Evolutionary conservation across 208 protist species (phyloP), one percentile per base, ranked within the genome.

Genomic region (Acanthamoeba lenticulata): DNA sequence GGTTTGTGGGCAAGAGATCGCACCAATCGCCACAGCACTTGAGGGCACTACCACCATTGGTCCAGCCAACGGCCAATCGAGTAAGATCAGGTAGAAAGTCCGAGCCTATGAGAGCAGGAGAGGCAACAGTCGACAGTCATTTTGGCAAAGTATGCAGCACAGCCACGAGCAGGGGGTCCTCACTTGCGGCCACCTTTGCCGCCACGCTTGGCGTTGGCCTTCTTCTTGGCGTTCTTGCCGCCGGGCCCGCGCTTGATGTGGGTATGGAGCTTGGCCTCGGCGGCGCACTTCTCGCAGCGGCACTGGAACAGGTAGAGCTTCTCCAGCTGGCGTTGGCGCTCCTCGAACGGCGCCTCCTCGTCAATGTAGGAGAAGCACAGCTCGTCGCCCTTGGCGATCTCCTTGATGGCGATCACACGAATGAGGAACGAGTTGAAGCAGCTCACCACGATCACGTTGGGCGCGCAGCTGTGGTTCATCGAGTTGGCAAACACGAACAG

Each of bases 341-440:
- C 45, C 81, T 57, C 52, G 49, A 67, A 90, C 13, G 49, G 49
- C 47, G 52, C 44, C 49, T 57, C 52, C 81, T 90, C 81, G 24
- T 90, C 49, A 27, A 90, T 90, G 49, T 90, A 90, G 40, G 81
- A 90, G 27, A 90, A 90, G 81, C 81, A 90, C 49, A 90, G 49
- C 81, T 90, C 81, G 29, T 57, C 52, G 6, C 72, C 72, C 72
- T 44, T 44, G 6, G 19, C 49, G 13, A 83, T 83, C 40, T 83
- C 72, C 36, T 83, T 83, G 72, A 90, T 65, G 38, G 81, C 81
- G 49, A 90, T 65, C 21, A 90, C 81, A 34, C 81, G 81, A 34
- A 90, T 65, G 49, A 90, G 44, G 34, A 47, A 57, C 27, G 81
- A 90, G 34, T 90, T 90, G 49, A 90, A 90, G 49, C 81, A 90